Evolutionary conservation across 192 early-diverging fungal species (phyloP).

Genomic region (Phycomyces blakesleeanus): DNA sequence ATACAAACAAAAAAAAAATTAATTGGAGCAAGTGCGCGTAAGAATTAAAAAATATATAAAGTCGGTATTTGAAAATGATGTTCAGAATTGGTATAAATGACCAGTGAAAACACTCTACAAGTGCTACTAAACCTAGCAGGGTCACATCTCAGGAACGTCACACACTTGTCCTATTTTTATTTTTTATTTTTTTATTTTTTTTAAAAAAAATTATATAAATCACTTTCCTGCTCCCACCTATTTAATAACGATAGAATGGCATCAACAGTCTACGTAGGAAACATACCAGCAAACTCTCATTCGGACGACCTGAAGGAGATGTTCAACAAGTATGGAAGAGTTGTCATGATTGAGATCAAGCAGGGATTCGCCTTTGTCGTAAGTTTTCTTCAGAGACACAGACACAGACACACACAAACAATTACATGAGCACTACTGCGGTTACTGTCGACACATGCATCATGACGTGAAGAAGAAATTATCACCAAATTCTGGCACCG

Average conservation of each 20-base stretch:
- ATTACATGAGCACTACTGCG: background rate
- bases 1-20: too few relatives aligned
- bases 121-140: too few relatives aligned
- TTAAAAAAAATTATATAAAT: background rate
- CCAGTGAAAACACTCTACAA: too few relatives aligned
- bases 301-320: background rate
- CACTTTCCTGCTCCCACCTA: too few relatives aligned
- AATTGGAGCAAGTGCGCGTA: too few relatives aligned
- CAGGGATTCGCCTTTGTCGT: slow-evolving; percentile 4
- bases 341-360: slow-evolving; percentile 4
- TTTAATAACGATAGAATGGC: background rate
- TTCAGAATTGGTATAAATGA: too few relatives aligned
- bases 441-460: too few relatives aligned
- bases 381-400: background rate
- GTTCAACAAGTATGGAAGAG: slow-evolving; percentile 4
- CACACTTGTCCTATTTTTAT: slow-evolving; percentile 2
- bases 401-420: background rate
- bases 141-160: too few relatives aligned
- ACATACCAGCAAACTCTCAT: background rate
- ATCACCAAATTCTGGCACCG: background rate
- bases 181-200: slow-evolving; percentile 4
- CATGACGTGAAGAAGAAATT: background rate
- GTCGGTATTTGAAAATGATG: too few relatives aligned
- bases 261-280: background rate
- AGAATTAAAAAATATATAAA: too few relatives aligned